A percentile compares a stretch with the other conserved stretches of the same genome.
Evolutionary conservation across 768 basidiomycete genomes (phyloP).

Genomic region (Strobilomyces confusus): DNA sequence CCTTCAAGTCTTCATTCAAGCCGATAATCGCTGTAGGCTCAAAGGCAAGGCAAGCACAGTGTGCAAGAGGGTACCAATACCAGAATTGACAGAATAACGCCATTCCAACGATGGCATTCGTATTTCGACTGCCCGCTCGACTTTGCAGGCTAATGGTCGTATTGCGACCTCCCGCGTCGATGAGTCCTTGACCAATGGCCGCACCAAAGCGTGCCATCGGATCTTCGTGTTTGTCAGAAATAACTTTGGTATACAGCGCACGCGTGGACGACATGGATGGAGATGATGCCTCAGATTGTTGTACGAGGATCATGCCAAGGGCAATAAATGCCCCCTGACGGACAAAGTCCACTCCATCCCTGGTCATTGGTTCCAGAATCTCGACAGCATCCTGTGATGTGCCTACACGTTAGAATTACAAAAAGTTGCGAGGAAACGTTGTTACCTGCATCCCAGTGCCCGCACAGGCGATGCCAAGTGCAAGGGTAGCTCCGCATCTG

Average conservation of each 20-base stretch:
- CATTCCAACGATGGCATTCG: slow-evolving; percentile 96
- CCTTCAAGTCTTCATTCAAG: slow-evolving; percentile 80
- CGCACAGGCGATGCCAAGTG: slow-evolving; percentile 94
- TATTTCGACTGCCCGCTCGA: slow-evolving; percentile 88
- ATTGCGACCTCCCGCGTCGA: slow-evolving; percentile 96
- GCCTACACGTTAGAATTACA: not conserved
- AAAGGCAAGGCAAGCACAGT: slow-evolving; percentile 89
- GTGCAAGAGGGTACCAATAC: slow-evolving; percentile 99
- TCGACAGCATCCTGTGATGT: slow-evolving; percentile 81
- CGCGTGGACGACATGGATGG: slow-evolving; percentile 79
- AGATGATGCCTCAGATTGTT: slow-evolving; percentile 89
- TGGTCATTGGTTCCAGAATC: slow-evolving; percentile 96
- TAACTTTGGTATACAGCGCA: slow-evolving; percentile 83
- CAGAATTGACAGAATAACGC: slow-evolving; percentile 98
- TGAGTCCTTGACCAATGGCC: slow-evolving; percentile 91
- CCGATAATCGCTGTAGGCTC: slow-evolving; percentile 95
- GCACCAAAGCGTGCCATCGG: slow-evolving; percentile 98
- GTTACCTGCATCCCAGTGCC: slow-evolving; percentile 90
- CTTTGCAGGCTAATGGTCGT: slow-evolving; percentile 93
- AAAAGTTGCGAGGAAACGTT: not conserved
- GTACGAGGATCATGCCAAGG: slow-evolving; percentile 93
- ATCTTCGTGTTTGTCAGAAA: slow-evolving; percentile 96
- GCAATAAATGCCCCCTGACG: slow-evolving; percentile 96
- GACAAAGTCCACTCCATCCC: slow-evolving; percentile 97
- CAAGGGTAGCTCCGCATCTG: slow-evolving; percentile 92